Conservation (phyloP, 2,329 filamentous ascomycete genomes). For the Monosporascus sp. region DNA sequence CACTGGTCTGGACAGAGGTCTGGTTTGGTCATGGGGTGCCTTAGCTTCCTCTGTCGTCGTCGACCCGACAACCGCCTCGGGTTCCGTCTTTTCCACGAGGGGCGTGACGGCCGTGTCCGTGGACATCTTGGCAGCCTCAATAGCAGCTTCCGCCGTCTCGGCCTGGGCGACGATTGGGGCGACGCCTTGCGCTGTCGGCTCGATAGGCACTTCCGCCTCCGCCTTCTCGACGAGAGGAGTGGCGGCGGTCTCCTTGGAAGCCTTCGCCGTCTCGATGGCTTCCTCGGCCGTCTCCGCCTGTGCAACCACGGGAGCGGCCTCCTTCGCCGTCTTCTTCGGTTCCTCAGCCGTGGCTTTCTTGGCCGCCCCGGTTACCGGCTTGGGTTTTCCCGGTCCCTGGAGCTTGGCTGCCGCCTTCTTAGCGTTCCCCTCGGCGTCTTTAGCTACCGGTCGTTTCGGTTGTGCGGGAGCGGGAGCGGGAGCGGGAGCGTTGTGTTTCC, state of each 20-base stretch:
- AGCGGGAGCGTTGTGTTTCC: slow-evolving; percentile 26
- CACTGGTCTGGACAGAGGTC: neutral
- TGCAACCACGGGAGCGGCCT: slow-evolving; percentile 17
- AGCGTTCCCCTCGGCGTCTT: slow-evolving; percentile 16
- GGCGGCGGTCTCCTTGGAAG: slow-evolving; percentile 4
- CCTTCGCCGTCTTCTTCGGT: slow-evolving; percentile 19
- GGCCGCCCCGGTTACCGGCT: slow-evolving; percentile 10
- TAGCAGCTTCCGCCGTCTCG: slow-evolving; percentile 15
- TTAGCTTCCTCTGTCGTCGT: slow-evolving; percentile 4
- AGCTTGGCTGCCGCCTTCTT: slow-evolving; percentile 22
- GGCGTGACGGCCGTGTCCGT: slow-evolving; percentile 11
- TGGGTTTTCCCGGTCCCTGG: slow-evolving; percentile 18
- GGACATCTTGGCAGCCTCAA: slow-evolving; percentile 14
- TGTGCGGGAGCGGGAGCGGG: slow-evolving; percentile 6
- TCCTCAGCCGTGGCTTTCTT: slow-evolving; percentile 13
- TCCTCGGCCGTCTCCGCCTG: slow-evolving; percentile 7
- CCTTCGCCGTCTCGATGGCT: slow-evolving; percentile 5
- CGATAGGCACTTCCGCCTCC: slow-evolving; percentile 1
- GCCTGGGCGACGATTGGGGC: slow-evolving; percentile 3
- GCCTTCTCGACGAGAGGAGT: slow-evolving; percentile 8
- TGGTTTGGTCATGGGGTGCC: neutral
- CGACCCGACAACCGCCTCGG: slow-evolving; percentile 1
- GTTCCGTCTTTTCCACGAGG: slow-evolving; percentile 11
- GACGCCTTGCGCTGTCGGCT: slow-evolving; percentile 5
- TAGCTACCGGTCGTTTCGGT: slow-evolving; percentile 13